Percentiles rank a stretch among this genome's conserved stretches.
These are phyloP conservation scores for Phytopythium boreale DNA, from an alignment of 352 stramenopile species.

Conservation along the genomic window DNA sequence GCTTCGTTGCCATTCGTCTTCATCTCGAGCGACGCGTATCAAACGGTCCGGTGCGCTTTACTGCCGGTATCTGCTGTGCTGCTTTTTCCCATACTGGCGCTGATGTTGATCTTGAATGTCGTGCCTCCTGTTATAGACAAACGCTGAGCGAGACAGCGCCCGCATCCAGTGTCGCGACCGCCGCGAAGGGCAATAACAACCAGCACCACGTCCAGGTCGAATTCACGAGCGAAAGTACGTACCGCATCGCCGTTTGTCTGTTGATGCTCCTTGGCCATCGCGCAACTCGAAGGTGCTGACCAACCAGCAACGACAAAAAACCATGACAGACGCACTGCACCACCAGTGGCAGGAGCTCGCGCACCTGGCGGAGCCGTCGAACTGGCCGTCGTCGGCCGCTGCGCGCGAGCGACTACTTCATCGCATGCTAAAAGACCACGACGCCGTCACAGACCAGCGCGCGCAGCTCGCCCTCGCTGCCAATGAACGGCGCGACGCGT, in stretches of 20 bases:
- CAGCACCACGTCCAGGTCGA: constrained; percentile 47
- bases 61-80: neutral
- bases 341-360: constrained; percentile 66
- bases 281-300: constrained; percentile 24
- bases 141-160: neutral
- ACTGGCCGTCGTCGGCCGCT: constrained; percentile 48
- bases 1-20: constrained; percentile 46
- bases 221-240: constrained; percentile 61
- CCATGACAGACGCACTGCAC: constrained; percentile 37
- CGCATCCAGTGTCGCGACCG: neutral
- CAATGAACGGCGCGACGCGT: constrained; percentile 48
- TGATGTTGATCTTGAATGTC: neutral
- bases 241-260: neutral
- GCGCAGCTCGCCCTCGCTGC: constrained; percentile 35
- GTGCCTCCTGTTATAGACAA: neutral
- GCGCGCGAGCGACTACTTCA: constrained; percentile 57
- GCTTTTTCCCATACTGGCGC: neutral
- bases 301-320: constrained; percentile 21
- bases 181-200: constrained; percentile 10
- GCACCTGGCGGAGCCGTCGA: constrained; percentile 35
- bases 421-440: constrained; percentile 72
- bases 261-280: neutral
- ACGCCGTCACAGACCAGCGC: constrained; percentile 35
- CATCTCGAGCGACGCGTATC: constrained; percentile 33
- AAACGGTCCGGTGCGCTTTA: constrained; percentile 19